phyloP scores from a whole-genome alignment of 2,329 filamentous ascomycete genomes.

The Didymella keratinophila region DNA sequence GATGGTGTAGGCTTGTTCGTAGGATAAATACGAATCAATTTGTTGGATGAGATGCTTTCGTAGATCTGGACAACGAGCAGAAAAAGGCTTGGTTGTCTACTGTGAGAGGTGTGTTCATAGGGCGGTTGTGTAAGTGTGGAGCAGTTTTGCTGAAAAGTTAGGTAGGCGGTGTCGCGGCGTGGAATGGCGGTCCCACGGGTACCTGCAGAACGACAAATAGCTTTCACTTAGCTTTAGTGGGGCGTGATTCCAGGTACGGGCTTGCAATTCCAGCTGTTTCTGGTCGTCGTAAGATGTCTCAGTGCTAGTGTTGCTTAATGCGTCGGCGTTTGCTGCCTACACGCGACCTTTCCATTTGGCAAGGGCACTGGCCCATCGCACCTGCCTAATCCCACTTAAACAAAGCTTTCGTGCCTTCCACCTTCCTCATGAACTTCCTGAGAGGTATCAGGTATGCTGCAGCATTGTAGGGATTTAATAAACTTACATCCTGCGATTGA shows the following conservation, averaged over 20 bases:
- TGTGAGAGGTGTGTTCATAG: background rate
- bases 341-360: background rate
- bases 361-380: background rate
- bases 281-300: background rate
- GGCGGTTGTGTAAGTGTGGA: background rate
- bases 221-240: background rate
- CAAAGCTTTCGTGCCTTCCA: background rate
- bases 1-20: background rate
- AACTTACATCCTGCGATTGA: slow-evolving; percentile 6
- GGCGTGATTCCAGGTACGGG: too few relatives aligned
- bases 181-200: background rate
- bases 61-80: background rate
- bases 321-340: background rate
- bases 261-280: background rate
- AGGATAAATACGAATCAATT: background rate
- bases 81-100: background rate
- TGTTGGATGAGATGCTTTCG: background rate
- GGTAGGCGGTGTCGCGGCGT: background rate
- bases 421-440: slow-evolving; percentile 6
- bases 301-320: background rate
- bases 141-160: background rate
- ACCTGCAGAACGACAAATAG: slow-evolving; percentile 7
- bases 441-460: background rate
- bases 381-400: slow-evolving; percentile 6
- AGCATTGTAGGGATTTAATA: too few relatives aligned